Evolutionary conservation across 2,329 filamentous ascomycete genomes (phyloP).

Genomic region (Tricladium varicosporioides): DNA sequence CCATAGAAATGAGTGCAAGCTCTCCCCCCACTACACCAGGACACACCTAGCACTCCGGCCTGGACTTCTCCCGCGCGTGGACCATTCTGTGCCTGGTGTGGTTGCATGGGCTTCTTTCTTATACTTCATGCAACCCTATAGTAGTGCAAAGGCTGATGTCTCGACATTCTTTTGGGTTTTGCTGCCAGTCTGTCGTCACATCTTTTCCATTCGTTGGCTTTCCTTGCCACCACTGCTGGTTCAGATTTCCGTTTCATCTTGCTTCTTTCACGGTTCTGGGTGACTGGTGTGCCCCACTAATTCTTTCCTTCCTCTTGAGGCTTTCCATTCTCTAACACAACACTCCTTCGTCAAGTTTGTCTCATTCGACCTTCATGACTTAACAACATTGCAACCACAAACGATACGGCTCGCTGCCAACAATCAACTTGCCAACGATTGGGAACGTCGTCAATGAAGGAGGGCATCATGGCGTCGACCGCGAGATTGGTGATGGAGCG

Average conservation of each 20-base stretch:
- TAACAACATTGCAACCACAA: slow-evolving; percentile 28
- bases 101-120: slow-evolving; percentile 28
- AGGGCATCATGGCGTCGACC: slow-evolving; percentile 22
- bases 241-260: slow-evolving; percentile 33
- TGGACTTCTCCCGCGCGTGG: slow-evolving; percentile 26
- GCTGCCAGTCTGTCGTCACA: slow-evolving; percentile 28
- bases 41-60: slow-evolving; percentile 22
- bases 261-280: slow-evolving; percentile 29
- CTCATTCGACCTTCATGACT: slow-evolving; percentile 32
- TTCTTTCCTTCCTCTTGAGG: slow-evolving; percentile 22
- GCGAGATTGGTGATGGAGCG: slow-evolving; percentile 27
- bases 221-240: slow-evolving; percentile 33
- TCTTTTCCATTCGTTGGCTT: slow-evolving; percentile 26
- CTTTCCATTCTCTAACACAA: slow-evolving; percentile 17
- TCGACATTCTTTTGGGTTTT: slow-evolving; percentile 28
- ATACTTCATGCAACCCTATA: slow-evolving; percentile 34
- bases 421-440: slow-evolving; percentile 13
- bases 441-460: slow-evolving; percentile 16
- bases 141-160: slow-evolving; percentile 20
- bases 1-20: slow-evolving; percentile 5
- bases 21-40: slow-evolving; percentile 18
- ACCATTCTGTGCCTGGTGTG: slow-evolving; percentile 24
- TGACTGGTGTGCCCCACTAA: slow-evolving; percentile 27
- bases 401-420: slow-evolving; percentile 32
- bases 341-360: slow-evolving; percentile 15